Evolutionary conservation across 1,284 basidiomycete genomes (phyloP).

Genomic region (Microstroma glucosiphilum): DNA sequence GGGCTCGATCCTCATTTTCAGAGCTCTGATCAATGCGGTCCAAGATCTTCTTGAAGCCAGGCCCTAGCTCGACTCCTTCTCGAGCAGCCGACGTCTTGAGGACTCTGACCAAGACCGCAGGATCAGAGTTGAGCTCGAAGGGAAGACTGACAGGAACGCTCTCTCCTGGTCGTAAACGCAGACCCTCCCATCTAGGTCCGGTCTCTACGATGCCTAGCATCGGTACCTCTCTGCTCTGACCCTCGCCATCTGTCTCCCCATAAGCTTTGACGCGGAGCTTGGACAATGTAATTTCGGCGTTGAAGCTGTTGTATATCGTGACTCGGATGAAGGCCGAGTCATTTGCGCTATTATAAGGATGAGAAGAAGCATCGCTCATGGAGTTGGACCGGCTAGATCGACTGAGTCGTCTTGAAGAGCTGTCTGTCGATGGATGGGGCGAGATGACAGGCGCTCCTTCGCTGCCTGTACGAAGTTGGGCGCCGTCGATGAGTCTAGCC

Average conservation of each 20-base stretch:
- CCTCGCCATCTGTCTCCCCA: constrained; percentile 4
- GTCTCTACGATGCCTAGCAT: constrained; percentile 28
- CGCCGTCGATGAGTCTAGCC: constrained; percentile 29
- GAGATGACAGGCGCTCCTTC: neutral
- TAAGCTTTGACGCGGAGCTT: constrained; percentile 18
- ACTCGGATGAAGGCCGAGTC: constrained; percentile 13
- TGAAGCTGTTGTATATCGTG: constrained; percentile 33
- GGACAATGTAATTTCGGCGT: constrained; percentile 22
- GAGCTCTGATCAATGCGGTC: constrained; percentile 15
- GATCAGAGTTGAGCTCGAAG: constrained; percentile 30
- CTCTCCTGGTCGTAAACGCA: constrained; percentile 20
- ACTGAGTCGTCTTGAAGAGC: neutral
- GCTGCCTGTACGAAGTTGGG: constrained; percentile 18
- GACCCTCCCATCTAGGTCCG: constrained; percentile 20
- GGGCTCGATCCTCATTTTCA: neutral
- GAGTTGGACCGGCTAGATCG: neutral
- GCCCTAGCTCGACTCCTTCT: constrained; percentile 30
- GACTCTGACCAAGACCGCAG: constrained; percentile 28
- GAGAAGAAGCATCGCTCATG: neutral
- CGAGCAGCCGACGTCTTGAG: constrained; percentile 22
- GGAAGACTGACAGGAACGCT: constrained; percentile 25
- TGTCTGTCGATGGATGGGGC: neutral
- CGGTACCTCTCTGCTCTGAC: constrained; percentile 8
- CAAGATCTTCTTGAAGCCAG: constrained; percentile 24
- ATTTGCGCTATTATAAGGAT: neutral